Conservation (phyloP, 192 early-diverging fungal genomes). For the Paraglomus brasilianum region DNA sequence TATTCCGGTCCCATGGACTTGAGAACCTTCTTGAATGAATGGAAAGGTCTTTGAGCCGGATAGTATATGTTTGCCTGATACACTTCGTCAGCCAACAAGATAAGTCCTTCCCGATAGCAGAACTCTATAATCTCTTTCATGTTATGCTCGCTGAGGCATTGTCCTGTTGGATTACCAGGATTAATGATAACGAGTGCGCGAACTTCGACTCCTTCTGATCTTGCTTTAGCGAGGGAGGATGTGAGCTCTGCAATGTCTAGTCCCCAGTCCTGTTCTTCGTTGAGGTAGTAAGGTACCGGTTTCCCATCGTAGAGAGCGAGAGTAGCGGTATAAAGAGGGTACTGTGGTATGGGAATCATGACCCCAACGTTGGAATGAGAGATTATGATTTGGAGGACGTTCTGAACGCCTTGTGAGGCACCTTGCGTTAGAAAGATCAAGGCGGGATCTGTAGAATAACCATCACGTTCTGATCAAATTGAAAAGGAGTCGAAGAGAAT, state of each 20-base stretch:
- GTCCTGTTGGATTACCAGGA: slow-evolving; percentile 98
- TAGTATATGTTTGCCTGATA: slow-evolving; percentile 97
- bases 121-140: slow-evolving; percentile 90
- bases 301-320: slow-evolving; percentile 82
- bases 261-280: slow-evolving; percentile 85
- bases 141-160: slow-evolving; percentile 76
- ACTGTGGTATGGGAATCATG: slow-evolving; percentile 99
- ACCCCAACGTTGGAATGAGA: slow-evolving; percentile 79
- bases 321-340: slow-evolving; percentile 95
- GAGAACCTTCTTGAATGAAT: slow-evolving; percentile 95
- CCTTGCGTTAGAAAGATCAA: slow-evolving; percentile 92
- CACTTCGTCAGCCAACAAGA: slow-evolving; percentile 95
- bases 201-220: slow-evolving; percentile 74
- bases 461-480: slow-evolving; percentile 77
- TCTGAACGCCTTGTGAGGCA: slow-evolving; percentile 92
- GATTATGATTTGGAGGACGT: slow-evolving; percentile 83
- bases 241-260: slow-evolving; percentile 68
- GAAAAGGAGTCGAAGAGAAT: too few species aligned
- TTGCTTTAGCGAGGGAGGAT: slow-evolving; percentile 61
- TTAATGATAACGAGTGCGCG: slow-evolving; percentile 97
- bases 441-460: slow-evolving; percentile 78
- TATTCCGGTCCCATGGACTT: slow-evolving; percentile 70
- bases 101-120: slow-evolving; percentile 77
- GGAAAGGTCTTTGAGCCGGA: slow-evolving; percentile 77
- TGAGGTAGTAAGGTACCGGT: slow-evolving; percentile 88